These are phyloP conservation scores for Lithocarpus polystachyus DNA, from an alignment of 306 rosid genomes.

Conservation along the genomic window DNA sequence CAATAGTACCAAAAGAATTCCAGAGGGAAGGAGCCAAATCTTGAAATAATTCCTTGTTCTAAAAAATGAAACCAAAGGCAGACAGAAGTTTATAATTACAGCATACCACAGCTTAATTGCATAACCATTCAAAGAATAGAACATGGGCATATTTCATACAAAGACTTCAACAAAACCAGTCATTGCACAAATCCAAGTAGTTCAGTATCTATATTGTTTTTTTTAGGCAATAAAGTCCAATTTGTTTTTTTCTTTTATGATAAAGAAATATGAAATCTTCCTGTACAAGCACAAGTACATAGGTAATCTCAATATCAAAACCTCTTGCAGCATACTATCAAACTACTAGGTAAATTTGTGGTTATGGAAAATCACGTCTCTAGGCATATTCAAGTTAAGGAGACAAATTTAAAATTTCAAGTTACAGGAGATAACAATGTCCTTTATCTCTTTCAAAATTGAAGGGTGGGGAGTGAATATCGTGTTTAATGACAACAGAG, in stretches of 20 bases:
- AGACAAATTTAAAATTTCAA: not conserved
- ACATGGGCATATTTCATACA: constrained; percentile 1
- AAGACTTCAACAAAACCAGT: not conserved
- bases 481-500: not conserved
- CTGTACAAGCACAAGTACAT: not conserved
- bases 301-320: not conserved
- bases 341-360: not conserved
- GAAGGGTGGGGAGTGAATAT: not conserved
- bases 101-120: constrained; percentile 11
- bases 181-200: not conserved
- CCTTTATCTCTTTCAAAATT: not conserved
- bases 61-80: constrained; percentile 24
- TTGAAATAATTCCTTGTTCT: constrained; percentile 35
- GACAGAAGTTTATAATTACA: constrained; percentile 8
- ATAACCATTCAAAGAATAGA: constrained; percentile 2
- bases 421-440: not conserved
- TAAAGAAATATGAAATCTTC: not conserved
- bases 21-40: constrained; percentile 38
- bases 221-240: not conserved
- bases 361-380: not conserved
- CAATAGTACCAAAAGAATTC: constrained; percentile 34
- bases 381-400: not conserved
- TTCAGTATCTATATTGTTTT: not conserved
- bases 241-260: not conserved
- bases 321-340: not conserved